Conservation (phyloP, 306 rosid genomes). For the Cicer bijugum region DNA sequence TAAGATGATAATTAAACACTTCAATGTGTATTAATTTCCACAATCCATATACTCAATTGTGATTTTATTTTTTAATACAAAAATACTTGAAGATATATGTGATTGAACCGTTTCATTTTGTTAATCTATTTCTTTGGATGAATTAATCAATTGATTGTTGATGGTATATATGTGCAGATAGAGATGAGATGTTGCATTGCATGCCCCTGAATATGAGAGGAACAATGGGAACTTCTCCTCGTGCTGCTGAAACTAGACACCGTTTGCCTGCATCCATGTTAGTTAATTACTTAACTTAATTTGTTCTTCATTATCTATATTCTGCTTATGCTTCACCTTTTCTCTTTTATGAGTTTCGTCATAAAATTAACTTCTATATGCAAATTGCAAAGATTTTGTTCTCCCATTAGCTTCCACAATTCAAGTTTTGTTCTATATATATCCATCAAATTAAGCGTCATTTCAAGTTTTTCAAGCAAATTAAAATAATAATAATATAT, state of each 20-base stretch:
- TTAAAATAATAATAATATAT: no score
- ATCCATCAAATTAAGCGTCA: no score
- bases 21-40: no score
- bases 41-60: no score
- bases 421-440: no score
- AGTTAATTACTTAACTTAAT: constrained; percentile 23
- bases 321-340: no score
- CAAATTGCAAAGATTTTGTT: not conserved
- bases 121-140: not conserved
- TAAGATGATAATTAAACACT: no score
- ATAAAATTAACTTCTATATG: no score
- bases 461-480: no score
- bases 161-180: constrained; percentile 39
- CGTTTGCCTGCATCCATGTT: constrained; percentile 75
- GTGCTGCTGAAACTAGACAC: constrained; percentile 64
- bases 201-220: constrained; percentile 56
- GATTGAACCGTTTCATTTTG: not conserved
- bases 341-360: no score
- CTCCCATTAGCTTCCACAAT: not conserved
- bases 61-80: not conserved
- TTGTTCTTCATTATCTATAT: no score
- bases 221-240: constrained; percentile 72
- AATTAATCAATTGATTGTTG: not conserved
- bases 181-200: constrained; percentile 55
- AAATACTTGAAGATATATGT: constrained; percentile 3